Conservation (phyloP, 2,329 filamentous ascomycete species). For the Nemania abortiva region DNA sequence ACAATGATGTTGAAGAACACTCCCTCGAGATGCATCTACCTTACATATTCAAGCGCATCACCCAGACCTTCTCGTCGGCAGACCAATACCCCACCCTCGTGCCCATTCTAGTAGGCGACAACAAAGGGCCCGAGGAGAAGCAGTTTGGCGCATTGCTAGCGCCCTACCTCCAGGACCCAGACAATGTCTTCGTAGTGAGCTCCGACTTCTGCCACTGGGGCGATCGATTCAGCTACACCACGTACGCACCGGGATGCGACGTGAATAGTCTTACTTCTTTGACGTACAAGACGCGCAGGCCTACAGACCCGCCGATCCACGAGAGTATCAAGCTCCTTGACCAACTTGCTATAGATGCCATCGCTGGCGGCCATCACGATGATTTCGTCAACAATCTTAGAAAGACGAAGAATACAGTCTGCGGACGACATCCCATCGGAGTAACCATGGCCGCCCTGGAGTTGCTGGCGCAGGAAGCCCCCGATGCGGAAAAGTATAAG, state of each 20-base stretch:
- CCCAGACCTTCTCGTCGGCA: slow-evolving; percentile 62
- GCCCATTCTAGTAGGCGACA: slow-evolving; percentile 87
- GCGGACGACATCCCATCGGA: slow-evolving; percentile 93
- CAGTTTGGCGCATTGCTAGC: slow-evolving; percentile 77
- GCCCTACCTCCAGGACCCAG: slow-evolving; percentile 79
- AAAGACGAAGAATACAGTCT: slow-evolving; percentile 89
- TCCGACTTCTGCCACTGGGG: slow-evolving; percentile 99
- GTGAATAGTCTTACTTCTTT: slow-evolving; percentile 57
- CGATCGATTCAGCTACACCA: slow-evolving; percentile 82
- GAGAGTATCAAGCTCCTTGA: slow-evolving; percentile 88
- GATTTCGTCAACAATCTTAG: slow-evolving; percentile 76
- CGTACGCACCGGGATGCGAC: slow-evolving; percentile 68
- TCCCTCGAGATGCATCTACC: slow-evolving; percentile 97
- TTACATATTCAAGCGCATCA: slow-evolving; percentile 84
- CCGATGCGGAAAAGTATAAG: slow-evolving; percentile 58
- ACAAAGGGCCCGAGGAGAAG: slow-evolving; percentile 73
- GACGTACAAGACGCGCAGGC: slow-evolving; percentile 50
- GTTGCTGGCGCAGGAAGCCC: slow-evolving; percentile 60
- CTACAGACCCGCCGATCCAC: slow-evolving; percentile 71
- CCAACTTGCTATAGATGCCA: slow-evolving; percentile 83
- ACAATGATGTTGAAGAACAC: slow-evolving; percentile 84
- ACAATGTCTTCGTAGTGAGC: slow-evolving; percentile 87
- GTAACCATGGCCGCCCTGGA: slow-evolving; percentile 92
- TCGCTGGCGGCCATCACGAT: slow-evolving; percentile 79
- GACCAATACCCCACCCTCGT: slow-evolving; percentile 78